phyloP scores from a whole-genome alignment of 2,329 filamentous ascomycete genomes.

The Aciculosporium take region DNA sequence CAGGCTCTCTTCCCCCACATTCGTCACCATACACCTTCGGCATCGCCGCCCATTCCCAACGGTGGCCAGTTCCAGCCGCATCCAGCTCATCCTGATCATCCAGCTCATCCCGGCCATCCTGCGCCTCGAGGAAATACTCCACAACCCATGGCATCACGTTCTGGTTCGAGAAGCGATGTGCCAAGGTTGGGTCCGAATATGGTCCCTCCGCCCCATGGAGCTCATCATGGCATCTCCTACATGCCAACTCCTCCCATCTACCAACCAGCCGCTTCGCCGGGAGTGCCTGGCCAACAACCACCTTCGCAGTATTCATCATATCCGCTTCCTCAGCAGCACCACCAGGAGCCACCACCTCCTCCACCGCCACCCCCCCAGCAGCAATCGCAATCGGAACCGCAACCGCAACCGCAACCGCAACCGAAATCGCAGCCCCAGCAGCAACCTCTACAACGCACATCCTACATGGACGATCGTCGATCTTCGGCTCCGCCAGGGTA shows the following conservation, averaged over 20 bases:
- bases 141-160: conserved; percentile 57
- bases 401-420: not conserved
- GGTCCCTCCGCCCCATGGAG: conserved; percentile 49
- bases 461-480: conserved; percentile 63
- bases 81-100: conserved; percentile 20
- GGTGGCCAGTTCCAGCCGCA: conserved; percentile 52
- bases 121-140: conserved; percentile 62
- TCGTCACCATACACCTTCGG: conserved; percentile 68
- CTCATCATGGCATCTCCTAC: conserved; percentile 54
- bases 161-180: conserved; percentile 63
- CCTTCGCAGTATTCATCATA: conserved; percentile 27
- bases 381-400: not conserved
- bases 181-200: conserved; percentile 64
- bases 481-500: conserved; percentile 57
- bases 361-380: not conserved
- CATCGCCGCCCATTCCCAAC: conserved; percentile 76
- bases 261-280: conserved; percentile 29
- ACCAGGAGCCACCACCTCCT: conserved; percentile 14
- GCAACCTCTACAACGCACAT: conserved; percentile 34
- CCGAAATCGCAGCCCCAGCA: not conserved
- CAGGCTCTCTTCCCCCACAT: conserved; percentile 60
- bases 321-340: conserved; percentile 18
- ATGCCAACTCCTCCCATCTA: conserved; percentile 79
- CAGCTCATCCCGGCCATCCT: conserved; percentile 22
- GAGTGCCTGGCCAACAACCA: conserved; percentile 21